phyloP scores from a whole-genome alignment of 352 stramenopile species.

The Albugo candida region DNA sequence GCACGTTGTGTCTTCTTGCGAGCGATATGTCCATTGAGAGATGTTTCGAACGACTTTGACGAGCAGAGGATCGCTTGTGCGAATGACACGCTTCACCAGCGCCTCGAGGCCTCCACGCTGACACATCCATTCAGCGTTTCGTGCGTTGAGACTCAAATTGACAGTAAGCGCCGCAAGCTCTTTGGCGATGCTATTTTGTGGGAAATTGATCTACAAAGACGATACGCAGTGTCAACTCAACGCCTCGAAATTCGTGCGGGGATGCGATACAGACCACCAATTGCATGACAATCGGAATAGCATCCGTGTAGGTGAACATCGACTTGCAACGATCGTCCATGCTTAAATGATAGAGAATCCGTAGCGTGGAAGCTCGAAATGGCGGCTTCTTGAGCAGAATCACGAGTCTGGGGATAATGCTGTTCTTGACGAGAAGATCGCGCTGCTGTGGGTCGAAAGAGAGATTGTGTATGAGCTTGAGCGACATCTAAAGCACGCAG shows the following conservation, averaged over 20 bases:
- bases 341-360: conserved; percentile 89
- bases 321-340: conserved; percentile 88
- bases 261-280: conserved; percentile 30
- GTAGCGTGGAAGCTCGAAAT: conserved; percentile 71
- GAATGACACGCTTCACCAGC: conserved; percentile 75
- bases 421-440: conserved; percentile 74
- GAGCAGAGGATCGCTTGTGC: conserved; percentile 79
- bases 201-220: conserved; percentile 73
- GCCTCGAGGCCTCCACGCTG: conserved; percentile 75
- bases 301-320: conserved; percentile 89
- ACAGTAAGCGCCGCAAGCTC: conserved; percentile 87
- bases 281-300: conserved; percentile 88
- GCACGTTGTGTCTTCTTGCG: conserved; percentile 83
- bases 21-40: conserved; percentile 78
- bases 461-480: conserved; percentile 88
- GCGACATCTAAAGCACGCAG: conserved; percentile 24
- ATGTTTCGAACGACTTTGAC: conserved; percentile 90
- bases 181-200: conserved; percentile 80
- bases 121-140: conserved; percentile 83
- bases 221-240: neutral
- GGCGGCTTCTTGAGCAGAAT: conserved; percentile 84
- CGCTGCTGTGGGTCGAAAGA: conserved; percentile 81
- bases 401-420: conserved; percentile 83
- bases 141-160: conserved; percentile 83
- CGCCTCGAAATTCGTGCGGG: neutral